These are phyloP conservation scores for Neurospora pannonica DNA, from an alignment of 495 filamentous ascomycete species.

Conservation along the genomic window DNA sequence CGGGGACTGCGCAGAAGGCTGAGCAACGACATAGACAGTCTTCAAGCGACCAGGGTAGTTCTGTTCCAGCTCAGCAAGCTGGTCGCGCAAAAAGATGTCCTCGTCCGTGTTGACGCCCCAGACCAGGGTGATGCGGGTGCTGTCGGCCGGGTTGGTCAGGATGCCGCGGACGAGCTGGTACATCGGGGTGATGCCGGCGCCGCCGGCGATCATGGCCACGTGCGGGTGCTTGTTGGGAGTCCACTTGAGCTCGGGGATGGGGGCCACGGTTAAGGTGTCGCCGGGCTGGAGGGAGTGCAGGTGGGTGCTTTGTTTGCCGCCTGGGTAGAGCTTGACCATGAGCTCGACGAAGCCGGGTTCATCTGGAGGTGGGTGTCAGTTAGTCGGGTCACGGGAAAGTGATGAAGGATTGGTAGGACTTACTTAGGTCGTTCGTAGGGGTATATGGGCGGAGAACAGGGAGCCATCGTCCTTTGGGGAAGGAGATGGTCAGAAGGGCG, in stretches of 20 bases:
- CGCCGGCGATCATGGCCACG: slow-evolving; percentile 51
- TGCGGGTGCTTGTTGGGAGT: slow-evolving; percentile 44
- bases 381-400: not conserved
- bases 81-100: slow-evolving; percentile 48
- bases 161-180: slow-evolving; percentile 54
- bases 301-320: slow-evolving; percentile 51
- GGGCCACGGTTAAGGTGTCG: slow-evolving; percentile 43
- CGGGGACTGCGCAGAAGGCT: slow-evolving; percentile 29
- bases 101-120: slow-evolving; percentile 57
- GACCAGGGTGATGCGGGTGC: slow-evolving; percentile 52
- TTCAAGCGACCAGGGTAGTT: slow-evolving; percentile 49
- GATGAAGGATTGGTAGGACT: not conserved
- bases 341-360: slow-evolving; percentile 47
- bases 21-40: slow-evolving; percentile 49
- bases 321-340: slow-evolving; percentile 55
- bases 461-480: slow-evolving; percentile 41
- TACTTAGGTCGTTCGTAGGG: slow-evolving; percentile 46
- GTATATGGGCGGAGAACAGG: slow-evolving; percentile 53
- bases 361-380: slow-evolving; percentile 24
- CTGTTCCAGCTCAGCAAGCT: slow-evolving; percentile 44
- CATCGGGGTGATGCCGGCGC: slow-evolving; percentile 55
- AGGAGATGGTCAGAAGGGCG: slow-evolving; percentile 45
- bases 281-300: slow-evolving; percentile 54
- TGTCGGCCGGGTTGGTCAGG: slow-evolving; percentile 50
- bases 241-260: slow-evolving; percentile 45